Conservation (phyloP, 306 rosid genomes). For the Pyrus betulifolia region DNA sequence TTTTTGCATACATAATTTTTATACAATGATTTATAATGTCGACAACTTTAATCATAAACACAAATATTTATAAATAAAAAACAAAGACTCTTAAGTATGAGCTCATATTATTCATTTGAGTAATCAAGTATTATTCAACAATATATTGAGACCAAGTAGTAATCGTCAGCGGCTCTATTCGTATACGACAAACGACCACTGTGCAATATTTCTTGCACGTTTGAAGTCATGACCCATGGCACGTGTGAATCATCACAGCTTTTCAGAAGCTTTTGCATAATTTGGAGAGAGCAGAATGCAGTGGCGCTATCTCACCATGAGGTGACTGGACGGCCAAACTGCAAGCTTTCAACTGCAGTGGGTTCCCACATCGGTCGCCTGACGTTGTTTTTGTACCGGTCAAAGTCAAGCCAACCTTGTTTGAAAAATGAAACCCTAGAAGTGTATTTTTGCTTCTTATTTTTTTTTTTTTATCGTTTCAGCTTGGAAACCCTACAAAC, state of each 20-base stretch:
- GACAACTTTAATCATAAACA: too few species aligned
- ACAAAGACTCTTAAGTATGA: too few species aligned
- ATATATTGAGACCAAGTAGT: not conserved
- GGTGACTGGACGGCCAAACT: not conserved
- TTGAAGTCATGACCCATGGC: not conserved
- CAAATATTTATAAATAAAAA: rapidly evolving
- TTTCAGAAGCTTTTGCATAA: not conserved
- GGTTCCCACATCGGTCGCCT: not conserved
- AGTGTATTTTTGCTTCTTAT: not conserved
- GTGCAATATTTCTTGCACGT: too few species aligned
- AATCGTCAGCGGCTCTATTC: not conserved
- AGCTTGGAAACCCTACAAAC: not conserved
- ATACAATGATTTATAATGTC: too few species aligned
- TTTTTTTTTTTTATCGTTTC: not conserved
- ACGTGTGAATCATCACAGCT: not conserved
- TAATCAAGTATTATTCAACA: too few species aligned
- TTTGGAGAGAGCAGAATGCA: not conserved
- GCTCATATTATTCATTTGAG: rapidly evolving
- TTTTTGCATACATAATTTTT: too few species aligned
- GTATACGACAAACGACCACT: not conserved
- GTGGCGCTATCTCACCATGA: too few species aligned
- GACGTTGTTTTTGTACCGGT: not conserved
- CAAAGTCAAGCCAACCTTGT: not conserved
- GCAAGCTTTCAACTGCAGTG: not conserved
- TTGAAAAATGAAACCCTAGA: not conserved